Conservation (phyloP, 164 flowering plant genomes). For the Houttuynia cordata region DNA sequence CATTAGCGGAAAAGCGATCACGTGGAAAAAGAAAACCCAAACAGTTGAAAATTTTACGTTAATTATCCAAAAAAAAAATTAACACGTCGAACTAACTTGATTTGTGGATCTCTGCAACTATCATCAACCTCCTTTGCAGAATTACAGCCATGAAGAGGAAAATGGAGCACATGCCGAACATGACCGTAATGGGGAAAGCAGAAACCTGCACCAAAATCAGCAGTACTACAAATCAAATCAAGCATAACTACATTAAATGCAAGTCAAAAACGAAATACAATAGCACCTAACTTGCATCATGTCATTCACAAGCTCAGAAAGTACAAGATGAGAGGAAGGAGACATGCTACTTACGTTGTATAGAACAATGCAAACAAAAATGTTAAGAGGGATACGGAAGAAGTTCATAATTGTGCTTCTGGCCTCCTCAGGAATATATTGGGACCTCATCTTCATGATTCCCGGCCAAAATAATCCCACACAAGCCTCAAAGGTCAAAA, state of each 20-base stretch:
- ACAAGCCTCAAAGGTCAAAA: constrained; percentile 85
- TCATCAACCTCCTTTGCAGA: constrained; percentile 76
- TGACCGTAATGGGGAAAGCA: constrained; percentile 91
- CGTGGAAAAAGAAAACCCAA: constrained; percentile 1
- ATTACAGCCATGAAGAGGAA: constrained; percentile 80
- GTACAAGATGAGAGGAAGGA: constrained; percentile 9
- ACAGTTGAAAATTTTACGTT: constrained; percentile 58
- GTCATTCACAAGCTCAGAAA: constrained; percentile 13
- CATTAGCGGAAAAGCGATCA: neutral
- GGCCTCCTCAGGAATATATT: constrained; percentile 95
- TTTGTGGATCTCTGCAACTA: constrained; percentile 53
- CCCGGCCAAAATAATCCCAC: constrained; percentile 98
- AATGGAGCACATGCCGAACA: constrained; percentile 98
- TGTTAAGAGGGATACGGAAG: constrained; percentile 94
- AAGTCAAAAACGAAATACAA: neutral
- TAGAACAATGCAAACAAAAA: constrained; percentile 82
- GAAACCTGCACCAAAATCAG: constrained; percentile 43
- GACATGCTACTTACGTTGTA: constrained; percentile 41
- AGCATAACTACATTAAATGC: neutral
- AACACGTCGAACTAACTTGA: constrained; percentile 45
- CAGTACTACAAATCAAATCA: neutral
- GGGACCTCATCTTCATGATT: constrained; percentile 97
- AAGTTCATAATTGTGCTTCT: constrained; percentile 98
- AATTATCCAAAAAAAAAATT: too few species aligned
- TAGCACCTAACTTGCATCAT: neutral